Evolutionary conservation across 352 stramenopile species (phyloP), one percentile per base, ranked within the genome.

Genomic region (Thalassiosira mediterranea): DNA sequence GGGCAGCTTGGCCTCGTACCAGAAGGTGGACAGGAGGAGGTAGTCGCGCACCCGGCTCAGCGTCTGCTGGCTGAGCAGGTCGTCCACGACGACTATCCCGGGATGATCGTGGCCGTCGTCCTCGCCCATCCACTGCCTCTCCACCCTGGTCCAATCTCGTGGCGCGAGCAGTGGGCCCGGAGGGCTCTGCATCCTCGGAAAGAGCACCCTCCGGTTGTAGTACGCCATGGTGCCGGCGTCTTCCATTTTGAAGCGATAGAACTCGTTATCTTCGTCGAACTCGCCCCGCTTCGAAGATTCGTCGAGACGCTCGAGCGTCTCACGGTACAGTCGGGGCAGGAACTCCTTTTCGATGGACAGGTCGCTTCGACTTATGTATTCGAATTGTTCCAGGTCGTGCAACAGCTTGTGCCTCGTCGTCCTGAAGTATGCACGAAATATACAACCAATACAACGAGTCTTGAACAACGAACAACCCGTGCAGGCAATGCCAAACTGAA

Each of bases 1-100:
- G 21, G 84, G 82, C 29, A 79, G 76, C 44, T 91, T 92, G 4
- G 70, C 87, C 71, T 79, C 59, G 59, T 72, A 87, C 46, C 66
- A 88, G n/a, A 81, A 65, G 1, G 80, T 87, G 3, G 7, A 52
- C 47, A 83, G 63, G n/a, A 81, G 60, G 34, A 81, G 34, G 15
- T 87, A 21, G 15, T 78, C 67, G 32, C 66, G 67, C 7, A 86
- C 69, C 13, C 65, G 44, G 34, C 72, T 3, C 10, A 86, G 42
- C 17, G 73, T 59, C 23, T 74, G 31, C 1, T 29, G 21, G 13
- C 57, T 76, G 17, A 90, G 49, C 17, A 90, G 26, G 61, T 87
- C 58, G 52, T 90, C 83, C 21, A 88, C 51, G 2, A 84, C 60
- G 4, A 84, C 49, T 7, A 87, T 52, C 47, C 79, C 74, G 34